Evolutionary conservation across 768 basidiomycete species (phyloP).

Genomic region (Gyrodon lividus): DNA sequence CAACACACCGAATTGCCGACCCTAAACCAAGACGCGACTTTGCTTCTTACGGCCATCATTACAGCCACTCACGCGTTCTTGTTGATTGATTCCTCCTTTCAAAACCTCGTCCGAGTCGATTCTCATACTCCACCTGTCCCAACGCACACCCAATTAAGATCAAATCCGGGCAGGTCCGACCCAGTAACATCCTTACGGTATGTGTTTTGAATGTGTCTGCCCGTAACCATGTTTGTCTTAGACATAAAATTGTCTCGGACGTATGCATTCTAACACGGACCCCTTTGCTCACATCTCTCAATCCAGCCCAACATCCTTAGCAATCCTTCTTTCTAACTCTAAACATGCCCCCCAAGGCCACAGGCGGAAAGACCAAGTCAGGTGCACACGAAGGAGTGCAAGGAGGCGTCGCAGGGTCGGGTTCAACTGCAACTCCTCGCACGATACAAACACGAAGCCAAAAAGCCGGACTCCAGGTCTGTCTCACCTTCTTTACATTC

Average conservation of each 20-base stretch:
- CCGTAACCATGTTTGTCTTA: background rate
- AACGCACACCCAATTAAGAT: no score
- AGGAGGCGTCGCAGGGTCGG: constrained; percentile 23
- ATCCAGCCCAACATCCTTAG: background rate
- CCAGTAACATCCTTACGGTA: background rate
- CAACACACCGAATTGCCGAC: constrained; percentile 33
- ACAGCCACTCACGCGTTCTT: constrained; percentile 4
- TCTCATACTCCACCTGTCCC: no score
- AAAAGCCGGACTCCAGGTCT: constrained; percentile 85
- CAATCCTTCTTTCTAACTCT: background rate
- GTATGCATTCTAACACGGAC: background rate
- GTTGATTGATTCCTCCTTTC: constrained; percentile 1
- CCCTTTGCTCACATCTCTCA: background rate
- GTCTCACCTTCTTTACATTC: constrained; percentile 10
- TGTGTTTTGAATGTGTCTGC: background rate
- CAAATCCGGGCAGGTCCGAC: background rate
- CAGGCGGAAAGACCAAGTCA: constrained; percentile 64
- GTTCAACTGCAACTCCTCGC: constrained; percentile 32
- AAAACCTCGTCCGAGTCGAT: no score
- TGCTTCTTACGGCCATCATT: constrained; percentile 30
- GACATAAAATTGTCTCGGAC: background rate
- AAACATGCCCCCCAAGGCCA: constrained; percentile 51
- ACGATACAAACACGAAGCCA: constrained; percentile 70
- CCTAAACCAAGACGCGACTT: constrained; percentile 35
- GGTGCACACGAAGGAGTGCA: constrained; percentile 27